Percentiles rank a stretch among this genome's conserved stretches.
Evolutionary conservation across 306 rosid species (phyloP).

Genomic region (Hippophae rhamnoides): DNA sequence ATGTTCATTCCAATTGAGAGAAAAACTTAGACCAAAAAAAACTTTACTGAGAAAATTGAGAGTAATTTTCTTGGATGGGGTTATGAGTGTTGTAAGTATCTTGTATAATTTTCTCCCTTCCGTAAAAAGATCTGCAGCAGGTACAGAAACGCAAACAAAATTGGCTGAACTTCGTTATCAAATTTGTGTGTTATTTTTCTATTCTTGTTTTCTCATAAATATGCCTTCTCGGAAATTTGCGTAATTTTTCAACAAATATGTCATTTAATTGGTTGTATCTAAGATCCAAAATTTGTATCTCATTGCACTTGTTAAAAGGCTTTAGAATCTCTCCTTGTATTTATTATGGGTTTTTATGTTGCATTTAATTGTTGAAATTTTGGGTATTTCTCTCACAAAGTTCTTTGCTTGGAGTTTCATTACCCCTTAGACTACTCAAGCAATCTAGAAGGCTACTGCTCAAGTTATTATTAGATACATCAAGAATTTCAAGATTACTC

Average conservation of each 20-base stretch:
- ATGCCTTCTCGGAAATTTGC: too few species aligned
- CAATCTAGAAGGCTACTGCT: neutral
- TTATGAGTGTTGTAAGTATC: too few species aligned
- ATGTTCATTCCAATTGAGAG: too few species aligned
- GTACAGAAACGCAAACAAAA: too few species aligned
- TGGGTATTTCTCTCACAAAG: neutral
- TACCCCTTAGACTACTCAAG: neutral
- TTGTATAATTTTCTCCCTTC: too few species aligned
- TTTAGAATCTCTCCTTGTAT: constrained; percentile 1
- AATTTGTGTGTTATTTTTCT: too few species aligned
- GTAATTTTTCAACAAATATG: neutral
- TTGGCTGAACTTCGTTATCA: too few species aligned
- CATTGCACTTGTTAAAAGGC: neutral
- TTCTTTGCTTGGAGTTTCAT: neutral
- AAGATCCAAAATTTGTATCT: neutral
- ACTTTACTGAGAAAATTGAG: too few species aligned
- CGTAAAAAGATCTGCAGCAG: too few species aligned
- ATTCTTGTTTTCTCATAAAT: too few species aligned
- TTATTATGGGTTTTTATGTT: neutral
- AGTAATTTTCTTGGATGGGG: too few species aligned
- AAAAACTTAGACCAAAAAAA: too few species aligned
- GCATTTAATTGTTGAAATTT: neutral
- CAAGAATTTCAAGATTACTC: neutral
- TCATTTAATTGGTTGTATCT: constrained; percentile 1
- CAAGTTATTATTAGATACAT: neutral